A percentile compares a stretch with the other conserved stretches of the same genome.
Evolutionary conservation across 306 rosid species (phyloP).

Genomic region (Inga oerstediana): DNA sequence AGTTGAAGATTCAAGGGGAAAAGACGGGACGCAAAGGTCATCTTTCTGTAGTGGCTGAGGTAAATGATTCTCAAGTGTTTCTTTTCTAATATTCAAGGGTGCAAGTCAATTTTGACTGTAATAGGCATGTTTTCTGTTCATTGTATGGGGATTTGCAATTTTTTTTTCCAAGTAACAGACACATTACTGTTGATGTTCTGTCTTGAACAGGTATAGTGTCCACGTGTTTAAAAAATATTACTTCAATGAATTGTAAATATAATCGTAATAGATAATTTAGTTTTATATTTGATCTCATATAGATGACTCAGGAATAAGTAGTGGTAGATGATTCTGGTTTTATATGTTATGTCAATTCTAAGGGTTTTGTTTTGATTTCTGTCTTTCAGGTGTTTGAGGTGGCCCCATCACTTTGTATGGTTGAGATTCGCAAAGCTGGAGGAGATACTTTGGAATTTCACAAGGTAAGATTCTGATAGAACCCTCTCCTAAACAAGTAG

Average conservation of each 20-base stretch:
- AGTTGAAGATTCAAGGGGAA: constrained; percentile 92
- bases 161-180: background rate
- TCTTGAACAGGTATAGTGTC: background rate
- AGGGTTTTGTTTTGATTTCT: constrained; percentile 6
- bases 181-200: background rate
- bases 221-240: background rate
- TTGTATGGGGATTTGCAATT: background rate
- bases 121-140: background rate
- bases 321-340: background rate
- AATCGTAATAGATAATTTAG: background rate
- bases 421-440: constrained; percentile 83
- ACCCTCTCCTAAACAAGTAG: too few species aligned
- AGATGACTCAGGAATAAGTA: background rate
- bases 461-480: constrained; percentile 46
- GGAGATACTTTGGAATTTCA: constrained; percentile 97
- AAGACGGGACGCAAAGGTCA: constrained; percentile 94
- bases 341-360: background rate
- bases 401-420: constrained; percentile 92
- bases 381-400: constrained; percentile 79
- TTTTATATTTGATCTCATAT: background rate
- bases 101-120: constrained; percentile 5
- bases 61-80: constrained; percentile 28
- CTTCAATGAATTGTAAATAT: background rate
- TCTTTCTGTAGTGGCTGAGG: constrained; percentile 91
- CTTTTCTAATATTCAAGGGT: background rate